Percentiles rank a stretch among this genome's conserved stretches.
These are phyloP conservation scores for Apiospora phragmitis DNA, from an alignment of 2,329 filamentous ascomycete species.

Conservation along the genomic window DNA sequence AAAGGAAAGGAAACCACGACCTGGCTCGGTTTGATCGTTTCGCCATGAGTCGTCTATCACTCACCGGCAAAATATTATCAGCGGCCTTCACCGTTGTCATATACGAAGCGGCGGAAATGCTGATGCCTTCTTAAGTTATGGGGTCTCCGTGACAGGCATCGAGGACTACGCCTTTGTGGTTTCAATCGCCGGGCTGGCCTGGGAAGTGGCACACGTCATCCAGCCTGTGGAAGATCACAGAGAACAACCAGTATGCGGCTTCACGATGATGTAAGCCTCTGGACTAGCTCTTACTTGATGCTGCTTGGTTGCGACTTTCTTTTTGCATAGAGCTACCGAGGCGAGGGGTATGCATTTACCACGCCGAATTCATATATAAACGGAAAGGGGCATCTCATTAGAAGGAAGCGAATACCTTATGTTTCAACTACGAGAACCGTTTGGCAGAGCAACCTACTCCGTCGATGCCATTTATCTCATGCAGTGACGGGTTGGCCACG, in stretches of 20 bases:
- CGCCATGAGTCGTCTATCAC: background rate
- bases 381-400: background rate
- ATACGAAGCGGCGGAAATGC: too few relatives aligned
- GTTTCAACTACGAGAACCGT: background rate
- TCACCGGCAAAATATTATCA: background rate
- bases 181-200: background rate
- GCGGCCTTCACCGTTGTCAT: too few relatives aligned
- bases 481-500: too few relatives aligned
- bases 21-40: background rate
- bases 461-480: too few relatives aligned
- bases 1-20: too few relatives aligned
- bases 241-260: background rate
- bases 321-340: background rate
- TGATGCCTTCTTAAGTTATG: too few relatives aligned
- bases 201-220: conserved; percentile 2
- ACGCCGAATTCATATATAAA: background rate
- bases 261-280: background rate
- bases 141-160: background rate
- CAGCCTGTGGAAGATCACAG: background rate
- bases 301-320: background rate
- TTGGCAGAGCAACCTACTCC: too few relatives aligned
- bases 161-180: background rate
- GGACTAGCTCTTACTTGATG: background rate
- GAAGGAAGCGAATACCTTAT: background rate
- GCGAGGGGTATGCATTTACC: background rate